phyloP scores from a whole-genome alignment of 192 early-diverging fungal genomes.

The Rhizoclosmatium globosum region DNA sequence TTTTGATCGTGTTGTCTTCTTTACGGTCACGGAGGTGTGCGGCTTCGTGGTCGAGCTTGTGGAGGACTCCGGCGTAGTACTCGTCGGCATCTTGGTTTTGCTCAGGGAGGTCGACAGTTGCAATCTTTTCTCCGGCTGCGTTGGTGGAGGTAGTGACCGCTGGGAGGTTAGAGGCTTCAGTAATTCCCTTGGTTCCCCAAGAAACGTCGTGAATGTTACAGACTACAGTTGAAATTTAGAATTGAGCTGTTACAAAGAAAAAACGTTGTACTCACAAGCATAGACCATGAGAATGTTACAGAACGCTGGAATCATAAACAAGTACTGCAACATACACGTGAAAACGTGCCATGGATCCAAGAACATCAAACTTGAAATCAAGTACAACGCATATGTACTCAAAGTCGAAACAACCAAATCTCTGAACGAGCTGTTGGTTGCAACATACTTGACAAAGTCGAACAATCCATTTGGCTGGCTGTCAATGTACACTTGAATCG shows the following conservation, averaged over 20 bases:
- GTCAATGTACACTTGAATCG: conserved; percentile 30
- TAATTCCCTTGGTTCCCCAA: conserved; percentile 74
- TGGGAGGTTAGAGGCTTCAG: conserved; percentile 67
- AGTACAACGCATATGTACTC: conserved; percentile 59
- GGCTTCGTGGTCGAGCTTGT: conserved; percentile 60
- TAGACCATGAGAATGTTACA: conserved; percentile 94
- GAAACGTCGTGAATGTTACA: conserved; percentile 67
- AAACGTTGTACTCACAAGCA: conserved; percentile 61
- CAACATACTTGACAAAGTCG: conserved; percentile 45
- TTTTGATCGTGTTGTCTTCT: conserved; percentile 53
- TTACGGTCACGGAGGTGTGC: conserved; percentile 55
- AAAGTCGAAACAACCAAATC: conserved; percentile 50
- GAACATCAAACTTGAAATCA: conserved; percentile 47
- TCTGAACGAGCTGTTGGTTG: conserved; percentile 42
- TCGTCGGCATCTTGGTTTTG: conserved; percentile 47
- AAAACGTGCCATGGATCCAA: conserved; percentile 59
- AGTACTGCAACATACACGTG: conserved; percentile 71
- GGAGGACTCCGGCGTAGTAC: conserved; percentile 70
- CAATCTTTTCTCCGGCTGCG: conserved; percentile 69
- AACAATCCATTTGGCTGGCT: background rate
- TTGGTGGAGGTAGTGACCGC: conserved; percentile 73
- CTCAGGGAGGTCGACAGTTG: conserved; percentile 74
- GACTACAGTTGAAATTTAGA: conserved; percentile 31
- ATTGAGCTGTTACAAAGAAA: too few relatives aligned
- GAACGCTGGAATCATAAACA: conserved; percentile 86